Conservation (phyloP, 441 rosid genomes). For the Mallotus japonicus region DNA sequence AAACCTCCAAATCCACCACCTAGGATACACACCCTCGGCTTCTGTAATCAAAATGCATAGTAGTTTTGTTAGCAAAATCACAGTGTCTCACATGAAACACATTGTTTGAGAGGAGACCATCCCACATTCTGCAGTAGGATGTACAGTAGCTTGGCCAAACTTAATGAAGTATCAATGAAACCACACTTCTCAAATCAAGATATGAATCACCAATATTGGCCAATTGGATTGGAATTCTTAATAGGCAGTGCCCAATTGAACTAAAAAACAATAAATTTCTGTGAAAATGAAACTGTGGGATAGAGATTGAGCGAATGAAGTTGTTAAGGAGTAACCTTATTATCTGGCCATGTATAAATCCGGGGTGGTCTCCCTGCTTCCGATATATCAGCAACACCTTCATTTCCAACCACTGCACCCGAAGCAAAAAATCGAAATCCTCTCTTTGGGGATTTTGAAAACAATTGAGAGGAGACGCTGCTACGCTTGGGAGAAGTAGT, state of each 20-base stretch:
- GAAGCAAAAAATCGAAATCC: constrained; percentile 34
- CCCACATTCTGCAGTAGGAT: background rate
- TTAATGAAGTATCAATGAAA: background rate
- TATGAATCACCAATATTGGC: background rate
- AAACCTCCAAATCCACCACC: constrained; percentile 98
- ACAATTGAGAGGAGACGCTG: constrained; percentile 27
- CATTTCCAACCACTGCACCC: constrained; percentile 31
- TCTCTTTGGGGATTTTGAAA: constrained; percentile 8
- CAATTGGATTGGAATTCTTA: background rate
- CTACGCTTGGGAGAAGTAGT: constrained; percentile 30
- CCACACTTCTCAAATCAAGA: background rate
- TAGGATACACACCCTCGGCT: constrained; percentile 75
- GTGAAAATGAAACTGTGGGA: no score
- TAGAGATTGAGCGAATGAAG: background rate
- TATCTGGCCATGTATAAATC: constrained; percentile 64
- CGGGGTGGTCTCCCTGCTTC: constrained; percentile 37
- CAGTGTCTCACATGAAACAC: no score
- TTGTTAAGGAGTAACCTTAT: constrained; percentile 28
- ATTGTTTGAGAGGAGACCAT: no score
- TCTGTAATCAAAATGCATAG: constrained; percentile 40
- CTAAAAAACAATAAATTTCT: background rate
- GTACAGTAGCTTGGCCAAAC: background rate
- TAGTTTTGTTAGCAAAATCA: background rate
- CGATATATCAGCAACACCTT: constrained; percentile 38
- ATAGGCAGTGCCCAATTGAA: no score